Conservation (phyloP, 257 asterid species). For the Handroanthus guayacan region DNA sequence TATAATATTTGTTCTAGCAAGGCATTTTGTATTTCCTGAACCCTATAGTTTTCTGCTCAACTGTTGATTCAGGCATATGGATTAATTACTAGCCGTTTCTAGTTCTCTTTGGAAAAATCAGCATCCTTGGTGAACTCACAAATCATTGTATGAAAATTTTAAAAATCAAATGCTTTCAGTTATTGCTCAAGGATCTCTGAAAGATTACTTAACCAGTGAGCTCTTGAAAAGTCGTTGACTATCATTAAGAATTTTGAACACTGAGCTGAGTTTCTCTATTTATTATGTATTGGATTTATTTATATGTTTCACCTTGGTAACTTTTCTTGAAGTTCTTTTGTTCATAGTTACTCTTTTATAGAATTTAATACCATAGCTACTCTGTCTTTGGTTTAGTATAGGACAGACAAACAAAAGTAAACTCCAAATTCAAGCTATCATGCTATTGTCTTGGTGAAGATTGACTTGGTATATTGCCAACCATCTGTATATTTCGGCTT, state of each 20-base stretch:
- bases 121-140: neutral
- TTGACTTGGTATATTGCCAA: constrained; percentile 18
- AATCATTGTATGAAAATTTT: neutral
- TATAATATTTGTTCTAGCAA: constrained; percentile 18
- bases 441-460: constrained; percentile 15
- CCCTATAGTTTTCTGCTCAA: constrained; percentile 10
- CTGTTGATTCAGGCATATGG: constrained; percentile 10
- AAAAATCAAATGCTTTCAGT: neutral
- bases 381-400: constrained; percentile 1
- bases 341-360: neutral
- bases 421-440: neutral
- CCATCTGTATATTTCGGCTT: constrained; percentile 21
- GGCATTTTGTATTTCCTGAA: constrained; percentile 11
- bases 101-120: neutral
- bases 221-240: neutral
- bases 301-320: neutral
- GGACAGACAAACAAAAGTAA: neutral
- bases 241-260: neutral
- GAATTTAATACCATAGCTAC: neutral
- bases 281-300: neutral
- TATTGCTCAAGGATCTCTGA: constrained; percentile 27
- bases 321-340: neutral
- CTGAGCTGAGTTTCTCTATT: neutral
- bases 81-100: constrained; percentile 6
- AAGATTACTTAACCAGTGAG: neutral